Percentiles rank a stretch among this genome's conserved stretches.
Evolutionary conservation across 2,329 filamentous ascomycete species (phyloP).

Genomic region (Colletotrichum eremochloae): DNA sequence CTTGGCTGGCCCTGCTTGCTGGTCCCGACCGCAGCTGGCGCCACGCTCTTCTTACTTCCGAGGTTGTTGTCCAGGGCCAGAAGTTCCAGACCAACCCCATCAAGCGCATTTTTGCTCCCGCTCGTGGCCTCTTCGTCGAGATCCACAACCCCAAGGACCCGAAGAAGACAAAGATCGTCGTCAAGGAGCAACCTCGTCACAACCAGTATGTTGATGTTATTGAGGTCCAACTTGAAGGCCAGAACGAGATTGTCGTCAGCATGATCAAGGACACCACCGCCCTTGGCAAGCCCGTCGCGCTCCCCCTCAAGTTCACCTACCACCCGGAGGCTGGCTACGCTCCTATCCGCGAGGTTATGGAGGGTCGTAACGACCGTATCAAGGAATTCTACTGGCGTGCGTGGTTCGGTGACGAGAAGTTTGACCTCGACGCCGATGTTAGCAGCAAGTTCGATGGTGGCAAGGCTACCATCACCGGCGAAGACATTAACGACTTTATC

Average conservation of each 20-base stretch:
- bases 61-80: slow-evolving; percentile 94
- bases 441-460: slow-evolving; percentile 93
- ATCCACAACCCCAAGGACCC: slow-evolving; percentile 86
- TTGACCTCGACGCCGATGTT: slow-evolving; percentile 87
- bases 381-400: slow-evolving; percentile 99
- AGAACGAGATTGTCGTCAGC: slow-evolving; percentile 87
- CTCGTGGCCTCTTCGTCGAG: slow-evolving; percentile 89
- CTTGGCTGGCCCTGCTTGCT: slow-evolving; percentile 90
- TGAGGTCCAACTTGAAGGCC: slow-evolving; percentile 80
- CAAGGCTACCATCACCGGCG: slow-evolving; percentile 85
- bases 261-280: slow-evolving; percentile 95
- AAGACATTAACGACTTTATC: slow-evolving; percentile 98
- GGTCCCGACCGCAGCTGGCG: slow-evolving; percentile 91
- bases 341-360: slow-evolving; percentile 98
- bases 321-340: slow-evolving; percentile 96
- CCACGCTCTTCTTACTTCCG: slow-evolving; percentile 92
- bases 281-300: slow-evolving; percentile 82
- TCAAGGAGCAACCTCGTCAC: slow-evolving; percentile 88
- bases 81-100: slow-evolving; percentile 98
- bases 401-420: slow-evolving; percentile 91
- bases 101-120: slow-evolving; percentile 89
- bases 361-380: slow-evolving; percentile 94
- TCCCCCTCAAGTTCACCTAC: slow-evolving; percentile 92
- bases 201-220: slow-evolving; percentile 91
- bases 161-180: slow-evolving; percentile 84